Evolutionary conservation across 1,284 basidiomycete species (phyloP), one percentile per base, ranked within the genome.

Genomic region (Sanghuangporus weigelae): DNA sequence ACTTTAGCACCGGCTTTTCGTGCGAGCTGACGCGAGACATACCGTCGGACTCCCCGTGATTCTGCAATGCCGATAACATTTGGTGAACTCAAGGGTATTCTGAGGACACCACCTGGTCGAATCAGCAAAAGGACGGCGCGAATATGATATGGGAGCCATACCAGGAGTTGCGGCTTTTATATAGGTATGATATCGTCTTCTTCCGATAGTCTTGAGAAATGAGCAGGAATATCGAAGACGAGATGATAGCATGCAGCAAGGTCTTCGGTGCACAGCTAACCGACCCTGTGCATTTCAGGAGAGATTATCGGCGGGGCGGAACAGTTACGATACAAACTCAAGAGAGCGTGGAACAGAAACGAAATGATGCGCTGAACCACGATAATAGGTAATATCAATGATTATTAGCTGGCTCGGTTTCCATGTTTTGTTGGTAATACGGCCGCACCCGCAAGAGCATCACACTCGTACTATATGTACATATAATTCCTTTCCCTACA

Each of bases 161-260:
- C 61, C 62, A 38, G 65, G 61, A n/a, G 65, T 53, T 14, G 65
- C 46, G 12, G 65, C 38, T 38, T 66, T 66, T 50, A 66, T 36
- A 39, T 66, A 66, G 14, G 65, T 66, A 40, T 66, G 65, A 53
- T 59, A 66, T 38, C 31, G 23, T 42, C 65, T 63, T 50, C 39
- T 16, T 50, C 44, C 39, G 16, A 36, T 50, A 55, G 50, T 16
- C 38, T 48, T 48, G 39, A 54, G 55, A 57, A 48, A 23, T 23
- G 49, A 61, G 26, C 55, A 46, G 23, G 50, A 46, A 46, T 49
- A 59, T 38, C 60, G 50, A 42, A 62, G 42, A 54, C 46, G 64
- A 54, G 60, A 49, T 51, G 60, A 62, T 59, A 65, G 62, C 64
- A 65, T 65, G 57, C 64, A 65, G 64, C 39, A 39, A 62, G 64